These are phyloP conservation scores for Bolboschoenoplectus hybrid DNA, from an alignment of 202 grass and related monocot species.

Conservation along the genomic window DNA sequence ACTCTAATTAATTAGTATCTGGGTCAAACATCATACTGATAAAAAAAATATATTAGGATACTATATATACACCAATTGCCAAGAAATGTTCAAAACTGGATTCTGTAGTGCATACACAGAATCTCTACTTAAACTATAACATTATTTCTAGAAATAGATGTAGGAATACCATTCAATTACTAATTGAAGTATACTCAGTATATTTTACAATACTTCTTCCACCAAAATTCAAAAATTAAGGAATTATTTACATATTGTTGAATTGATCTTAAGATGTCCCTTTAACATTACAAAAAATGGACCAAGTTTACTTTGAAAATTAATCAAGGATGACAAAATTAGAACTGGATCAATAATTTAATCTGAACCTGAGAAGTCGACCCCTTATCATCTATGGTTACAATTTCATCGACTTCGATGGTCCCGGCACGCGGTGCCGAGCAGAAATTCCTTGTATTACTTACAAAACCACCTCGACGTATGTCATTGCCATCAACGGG, in stretches of 20 bases:
- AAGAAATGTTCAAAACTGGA: background rate
- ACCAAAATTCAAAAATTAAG: no score
- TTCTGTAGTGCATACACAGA: background rate
- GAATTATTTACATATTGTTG: no score
- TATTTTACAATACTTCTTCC: background rate
- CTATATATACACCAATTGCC: background rate
- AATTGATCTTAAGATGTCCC: background rate
- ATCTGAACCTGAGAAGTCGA: constrained; percentile 32
- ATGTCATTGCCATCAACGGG: background rate
- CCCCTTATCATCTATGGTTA: constrained; percentile 26
- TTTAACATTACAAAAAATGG: background rate
- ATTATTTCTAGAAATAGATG: background rate
- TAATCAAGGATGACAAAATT: constrained; percentile 13
- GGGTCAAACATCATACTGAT: background rate
- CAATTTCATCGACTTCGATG: background rate
- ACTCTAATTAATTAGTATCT: constrained; percentile 6
- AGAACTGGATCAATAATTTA: constrained; percentile 12
- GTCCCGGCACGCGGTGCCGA: constrained; percentile 15
- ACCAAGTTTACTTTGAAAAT: constrained; percentile 6
- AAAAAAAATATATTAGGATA: background rate
- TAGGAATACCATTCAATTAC: background rate
- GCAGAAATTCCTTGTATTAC: constrained; percentile 38
- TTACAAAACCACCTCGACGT: constrained; percentile 11
- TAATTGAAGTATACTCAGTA: background rate
- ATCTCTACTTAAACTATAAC: background rate